Evolutionary conservation across 1,139 yeast species (phyloP).

Genomic region (Geotrichum europaeum): DNA sequence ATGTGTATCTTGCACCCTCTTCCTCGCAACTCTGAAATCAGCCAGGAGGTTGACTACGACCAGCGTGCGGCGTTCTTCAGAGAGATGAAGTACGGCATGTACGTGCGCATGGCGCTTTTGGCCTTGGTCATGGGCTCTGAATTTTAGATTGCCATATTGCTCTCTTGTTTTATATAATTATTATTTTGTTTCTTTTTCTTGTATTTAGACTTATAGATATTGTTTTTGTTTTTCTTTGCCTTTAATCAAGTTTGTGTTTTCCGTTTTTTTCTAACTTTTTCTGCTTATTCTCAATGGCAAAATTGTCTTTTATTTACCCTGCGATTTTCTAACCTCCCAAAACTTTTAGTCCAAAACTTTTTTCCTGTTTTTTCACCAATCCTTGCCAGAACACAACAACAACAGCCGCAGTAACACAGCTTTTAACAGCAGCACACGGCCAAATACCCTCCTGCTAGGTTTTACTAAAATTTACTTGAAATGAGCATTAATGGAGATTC

Average conservation of each 20-base stretch:
- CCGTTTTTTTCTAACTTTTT: not conserved
- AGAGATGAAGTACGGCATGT: conserved; percentile 98
- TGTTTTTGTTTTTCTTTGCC: not conserved
- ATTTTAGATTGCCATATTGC: conserved; percentile 11
- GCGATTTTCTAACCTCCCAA: not conserved
- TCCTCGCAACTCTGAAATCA: conserved; percentile 93
- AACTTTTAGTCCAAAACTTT: not conserved
- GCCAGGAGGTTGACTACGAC: conserved; percentile 97
- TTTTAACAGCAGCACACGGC: not conserved
- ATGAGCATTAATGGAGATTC: not conserved
- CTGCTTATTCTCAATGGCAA: not conserved
- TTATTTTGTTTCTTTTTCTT: not conserved
- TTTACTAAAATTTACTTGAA: not conserved
- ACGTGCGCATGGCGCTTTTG: conserved; percentile 95
- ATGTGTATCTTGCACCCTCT: conserved; percentile 99
- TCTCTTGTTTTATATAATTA: not conserved
- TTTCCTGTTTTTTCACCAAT: not conserved
- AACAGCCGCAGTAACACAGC: not conserved
- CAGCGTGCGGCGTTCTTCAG: conserved; percentile 99
- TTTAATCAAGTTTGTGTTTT: not conserved
- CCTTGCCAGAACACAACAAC: not conserved
- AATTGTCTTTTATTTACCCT: not conserved
- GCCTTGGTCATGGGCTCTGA: conserved; percentile 91
- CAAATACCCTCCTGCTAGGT: not conserved
- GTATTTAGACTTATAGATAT: not conserved